Evolutionary conservation across 176 grass and related monocot species (phyloP).

Genomic region (Phyllostachys edulis): DNA sequence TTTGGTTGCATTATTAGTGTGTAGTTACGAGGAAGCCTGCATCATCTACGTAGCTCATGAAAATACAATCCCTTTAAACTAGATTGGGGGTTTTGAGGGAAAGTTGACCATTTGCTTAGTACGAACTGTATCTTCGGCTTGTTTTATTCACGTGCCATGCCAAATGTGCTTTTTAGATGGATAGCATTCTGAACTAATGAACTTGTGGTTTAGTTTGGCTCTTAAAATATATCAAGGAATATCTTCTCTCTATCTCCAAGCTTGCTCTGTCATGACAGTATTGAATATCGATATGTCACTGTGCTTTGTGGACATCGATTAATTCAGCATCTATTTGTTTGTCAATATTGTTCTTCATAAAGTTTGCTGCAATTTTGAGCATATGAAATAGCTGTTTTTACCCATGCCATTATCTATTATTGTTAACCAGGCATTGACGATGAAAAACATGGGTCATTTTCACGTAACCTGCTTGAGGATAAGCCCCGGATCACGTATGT

Average conservation of each 20-base stretch:
- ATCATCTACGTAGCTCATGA: background rate
- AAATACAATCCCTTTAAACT: background rate
- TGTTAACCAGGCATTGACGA: background rate
- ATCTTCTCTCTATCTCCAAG: background rate
- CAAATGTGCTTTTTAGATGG: background rate
- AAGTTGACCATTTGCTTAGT: background rate
- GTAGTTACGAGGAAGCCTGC: background rate
- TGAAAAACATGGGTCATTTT: constrained; percentile 16
- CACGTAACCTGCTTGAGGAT: constrained; percentile 47
- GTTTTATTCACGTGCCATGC: background rate
- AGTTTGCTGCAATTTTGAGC: background rate
- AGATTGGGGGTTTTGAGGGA: background rate
- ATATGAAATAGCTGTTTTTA: background rate
- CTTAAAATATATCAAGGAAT: background rate
- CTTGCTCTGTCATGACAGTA: background rate
- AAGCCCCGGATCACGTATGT: constrained; percentile 61
- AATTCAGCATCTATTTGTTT: background rate
- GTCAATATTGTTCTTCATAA: background rate
- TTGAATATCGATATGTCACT: background rate
- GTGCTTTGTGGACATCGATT: background rate
- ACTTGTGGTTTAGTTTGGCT: background rate
- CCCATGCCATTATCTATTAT: background rate
- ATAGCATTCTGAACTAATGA: background rate
- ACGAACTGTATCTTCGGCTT: background rate
- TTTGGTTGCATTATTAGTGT: background rate